Base-by-base conservation (phyloP, 306 rosid genomes). In the Lupinus albus region DNA sequence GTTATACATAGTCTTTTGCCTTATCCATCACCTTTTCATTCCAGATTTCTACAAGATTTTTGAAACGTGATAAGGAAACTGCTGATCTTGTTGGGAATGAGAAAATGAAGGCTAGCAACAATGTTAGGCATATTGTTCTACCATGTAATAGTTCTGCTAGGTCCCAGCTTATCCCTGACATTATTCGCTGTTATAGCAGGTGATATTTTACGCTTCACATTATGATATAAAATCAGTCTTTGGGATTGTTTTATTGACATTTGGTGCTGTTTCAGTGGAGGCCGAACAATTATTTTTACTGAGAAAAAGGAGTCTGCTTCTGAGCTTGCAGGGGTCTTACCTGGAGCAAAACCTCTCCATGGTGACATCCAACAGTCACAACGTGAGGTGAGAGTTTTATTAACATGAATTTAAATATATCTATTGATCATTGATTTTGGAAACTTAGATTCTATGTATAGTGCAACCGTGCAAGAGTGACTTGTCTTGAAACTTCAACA, bases 81-180 rank as follows among this genome's bases (percentile, higher is more conserved):
- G 89, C 61, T 5, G 98, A 92, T 82, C 93, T 92, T 73, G 96
- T 92, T 33, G 98, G 98, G 64, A 92, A 89, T 73, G 91, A 87
- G 72, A 92, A 83, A 61, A 89, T 92, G 98, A 92, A 92, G 76
- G 98, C 96, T 32, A 89, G 96, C 74, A 69, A 63, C 45, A 88
- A 70, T 81, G 95, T 92, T 46, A 83, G 96, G 54, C 98, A 92
- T 83, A 89, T 92, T 74, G 89, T 86, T 80, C 87, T 92, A 72
- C 98, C 98, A 0, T 92, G 96, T 76, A 81, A 83, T 39, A 64
- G 76, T 76, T 6, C 91, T 63, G 91, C 91, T 15, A 87, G 86
- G 78, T 32, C 92, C 38, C 88, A 82, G 16, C 82, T 92, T 68
- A 92, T 92, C 72, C 98, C 98, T 21, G 98, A 92, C 46, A 68